Percentiles rank a stretch among this genome's conserved stretches.
phyloP scores from a whole-genome alignment of 1,284 basidiomycete genomes.

The Heliocybe sulcata region DNA sequence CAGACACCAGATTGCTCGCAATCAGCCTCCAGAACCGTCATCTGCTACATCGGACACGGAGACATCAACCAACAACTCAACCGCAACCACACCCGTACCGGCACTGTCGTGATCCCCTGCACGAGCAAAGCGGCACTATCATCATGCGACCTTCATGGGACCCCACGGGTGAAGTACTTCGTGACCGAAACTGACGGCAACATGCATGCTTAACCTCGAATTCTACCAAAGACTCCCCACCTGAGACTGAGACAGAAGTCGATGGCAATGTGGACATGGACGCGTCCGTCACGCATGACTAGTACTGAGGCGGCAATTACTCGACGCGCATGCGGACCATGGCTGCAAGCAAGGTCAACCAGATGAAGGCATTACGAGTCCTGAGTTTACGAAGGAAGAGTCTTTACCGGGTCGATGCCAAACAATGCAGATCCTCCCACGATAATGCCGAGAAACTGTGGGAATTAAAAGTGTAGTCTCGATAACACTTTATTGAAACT shows the following conservation, averaged over 20 bases:
- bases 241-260: constrained; percentile 71
- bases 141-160: constrained; percentile 63
- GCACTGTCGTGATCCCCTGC: constrained; percentile 42
- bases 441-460: no score
- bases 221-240: constrained; percentile 50
- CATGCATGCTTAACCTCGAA: constrained; percentile 37
- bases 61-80: constrained; percentile 51
- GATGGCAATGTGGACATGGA: constrained; percentile 56
- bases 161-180: constrained; percentile 16
- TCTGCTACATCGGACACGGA: constrained; percentile 39
- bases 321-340: no score
- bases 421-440: no score
- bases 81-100: constrained; percentile 51
- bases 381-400: no score
- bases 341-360: no score
- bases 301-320: no score
- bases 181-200: constrained; percentile 22
- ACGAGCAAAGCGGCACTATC: constrained; percentile 71
- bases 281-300: constrained; percentile 33
- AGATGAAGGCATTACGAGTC: no score
- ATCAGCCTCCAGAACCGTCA: constrained; percentile 9
- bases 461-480: no score
- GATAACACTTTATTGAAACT: no score
- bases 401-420: no score
- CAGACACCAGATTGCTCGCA: neutral